These are phyloP conservation scores for Niveomyces coronatus DNA, from an alignment of 2,329 filamentous ascomycete genomes.

Conservation along the genomic window DNA sequence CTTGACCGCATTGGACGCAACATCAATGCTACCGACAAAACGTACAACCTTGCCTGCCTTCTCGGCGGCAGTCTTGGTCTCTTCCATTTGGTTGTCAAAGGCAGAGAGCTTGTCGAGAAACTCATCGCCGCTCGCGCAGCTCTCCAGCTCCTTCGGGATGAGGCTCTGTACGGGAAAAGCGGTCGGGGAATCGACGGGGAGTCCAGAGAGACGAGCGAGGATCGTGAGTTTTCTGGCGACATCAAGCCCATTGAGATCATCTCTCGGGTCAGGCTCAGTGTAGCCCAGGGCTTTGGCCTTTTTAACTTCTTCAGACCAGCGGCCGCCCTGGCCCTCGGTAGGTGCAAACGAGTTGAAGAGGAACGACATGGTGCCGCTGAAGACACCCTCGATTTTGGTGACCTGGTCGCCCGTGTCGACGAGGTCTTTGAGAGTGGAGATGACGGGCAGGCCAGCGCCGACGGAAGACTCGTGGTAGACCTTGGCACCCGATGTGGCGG, in stretches of 20 bases:
- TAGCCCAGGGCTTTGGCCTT: conserved; percentile 91
- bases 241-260: conserved; percentile 79
- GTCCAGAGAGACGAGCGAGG: conserved; percentile 72
- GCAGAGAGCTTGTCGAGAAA: conserved; percentile 72
- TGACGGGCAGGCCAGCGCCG: conserved; percentile 83
- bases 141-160: conserved; percentile 80
- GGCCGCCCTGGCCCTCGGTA: conserved; percentile 58
- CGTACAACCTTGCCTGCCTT: conserved; percentile 84
- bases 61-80: conserved; percentile 74
- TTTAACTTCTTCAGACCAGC: conserved; percentile 84
- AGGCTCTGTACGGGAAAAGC: conserved; percentile 90
- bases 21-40: conserved; percentile 89
- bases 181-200: conserved; percentile 72
- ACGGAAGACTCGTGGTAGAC: conserved; percentile 94
- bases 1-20: conserved; percentile 70
- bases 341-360: conserved; percentile 97
- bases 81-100: conserved; percentile 86
- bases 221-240: conserved; percentile 97
- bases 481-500: conserved; percentile 61
- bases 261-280: conserved; percentile 78
- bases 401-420: conserved; percentile 88
- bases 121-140: conserved; percentile 65
- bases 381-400: conserved; percentile 89
- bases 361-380: conserved; percentile 96
- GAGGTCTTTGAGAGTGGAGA: conserved; percentile 90